These are phyloP conservation scores for Musa troglodytarum DNA, from an alignment of 176 grass and related monocot species.

Conservation along the genomic window DNA sequence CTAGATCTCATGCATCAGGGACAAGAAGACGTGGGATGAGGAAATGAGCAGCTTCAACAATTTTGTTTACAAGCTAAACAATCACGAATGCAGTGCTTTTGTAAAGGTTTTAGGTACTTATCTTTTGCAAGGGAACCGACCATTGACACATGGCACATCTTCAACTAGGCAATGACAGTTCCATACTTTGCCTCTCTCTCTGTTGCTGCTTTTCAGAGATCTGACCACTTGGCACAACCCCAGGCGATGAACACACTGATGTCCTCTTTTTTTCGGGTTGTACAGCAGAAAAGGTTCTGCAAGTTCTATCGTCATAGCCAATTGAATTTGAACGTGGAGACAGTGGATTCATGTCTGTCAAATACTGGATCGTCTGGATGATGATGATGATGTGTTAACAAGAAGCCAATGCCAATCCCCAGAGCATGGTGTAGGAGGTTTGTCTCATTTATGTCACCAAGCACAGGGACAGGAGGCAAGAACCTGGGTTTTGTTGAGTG, in stretches of 20 bases:
- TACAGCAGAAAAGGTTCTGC: too few species aligned
- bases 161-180: not conserved
- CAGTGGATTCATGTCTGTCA: too few species aligned
- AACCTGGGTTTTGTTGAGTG: too few species aligned
- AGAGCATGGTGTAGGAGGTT: too few species aligned
- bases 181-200: not conserved
- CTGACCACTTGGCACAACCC: not conserved
- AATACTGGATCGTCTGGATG: too few species aligned
- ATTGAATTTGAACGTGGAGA: not conserved
- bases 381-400: too few species aligned
- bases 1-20: not conserved
- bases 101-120: not conserved
- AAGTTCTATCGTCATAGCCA: not conserved
- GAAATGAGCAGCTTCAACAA: not conserved
- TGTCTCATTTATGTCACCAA: too few species aligned
- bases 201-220: not conserved
- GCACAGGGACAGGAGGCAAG: too few species aligned
- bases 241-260: not conserved
- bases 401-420: too few species aligned
- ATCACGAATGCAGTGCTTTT: not conserved
- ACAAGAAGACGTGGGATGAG: not conserved
- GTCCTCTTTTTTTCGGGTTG: not conserved
- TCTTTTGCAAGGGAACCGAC: not conserved
- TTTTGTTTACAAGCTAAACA: too few species aligned
- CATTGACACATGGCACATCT: not conserved